A percentile compares a stretch with the other conserved stretches of the same genome.
Conservation (phyloP, 2,329 filamentous ascomycete species). For the Cladophialophora yegresii region DNA sequence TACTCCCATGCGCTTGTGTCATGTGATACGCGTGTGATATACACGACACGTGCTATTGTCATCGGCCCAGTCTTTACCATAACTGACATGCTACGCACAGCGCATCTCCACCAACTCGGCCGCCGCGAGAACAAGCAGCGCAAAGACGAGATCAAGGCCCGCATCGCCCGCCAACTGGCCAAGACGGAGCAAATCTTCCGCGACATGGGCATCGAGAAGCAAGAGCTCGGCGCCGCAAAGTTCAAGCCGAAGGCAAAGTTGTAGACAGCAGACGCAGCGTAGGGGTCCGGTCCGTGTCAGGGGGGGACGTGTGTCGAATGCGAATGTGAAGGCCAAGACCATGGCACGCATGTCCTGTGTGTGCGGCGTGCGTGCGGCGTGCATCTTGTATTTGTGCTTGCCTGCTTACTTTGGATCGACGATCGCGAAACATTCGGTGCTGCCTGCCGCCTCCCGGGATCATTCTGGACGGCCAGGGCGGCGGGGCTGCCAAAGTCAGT, state of each 20-base stretch:
- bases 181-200: slow-evolving; percentile 28
- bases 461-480: not conserved
- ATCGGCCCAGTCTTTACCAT: not conserved
- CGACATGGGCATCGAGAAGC: slow-evolving; percentile 18
- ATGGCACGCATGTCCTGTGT: no score
- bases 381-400: no score
- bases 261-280: not conserved
- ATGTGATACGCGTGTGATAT: not conserved
- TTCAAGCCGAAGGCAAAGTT: slow-evolving; percentile 26
- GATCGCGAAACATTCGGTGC: no score
- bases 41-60: no score
- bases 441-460: no score
- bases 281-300: not conserved
- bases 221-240: slow-evolving; percentile 26
- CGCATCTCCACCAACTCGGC: slow-evolving; percentile 68
- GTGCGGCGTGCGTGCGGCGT: no score
- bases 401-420: no score
- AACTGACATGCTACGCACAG: slow-evolving; percentile 45
- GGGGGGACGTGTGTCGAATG: not conserved
- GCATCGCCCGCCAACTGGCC: slow-evolving; percentile 21
- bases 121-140: slow-evolving; percentile 53
- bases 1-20: no score
- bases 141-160: slow-evolving; percentile 24
- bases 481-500: not conserved
- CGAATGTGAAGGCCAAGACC: not conserved